Base-by-base conservation (phyloP, 495 filamentous ascomycete genomes). In the Acidomyces sp. region DNA sequence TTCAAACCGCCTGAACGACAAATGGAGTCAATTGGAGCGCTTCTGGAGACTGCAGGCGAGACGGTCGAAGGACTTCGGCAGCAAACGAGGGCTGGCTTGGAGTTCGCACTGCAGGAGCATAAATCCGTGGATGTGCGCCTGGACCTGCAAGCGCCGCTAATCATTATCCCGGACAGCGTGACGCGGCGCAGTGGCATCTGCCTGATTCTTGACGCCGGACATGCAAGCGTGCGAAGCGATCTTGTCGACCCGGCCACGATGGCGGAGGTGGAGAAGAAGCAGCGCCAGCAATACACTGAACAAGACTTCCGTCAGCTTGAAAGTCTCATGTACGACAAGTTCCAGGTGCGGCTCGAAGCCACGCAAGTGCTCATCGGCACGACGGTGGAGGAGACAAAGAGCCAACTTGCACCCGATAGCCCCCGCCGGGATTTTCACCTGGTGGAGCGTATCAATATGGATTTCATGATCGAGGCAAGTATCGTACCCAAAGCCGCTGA, bases 51-150 rank as follows among this genome's bases (percentile, higher is more conserved):
- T 15, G 90, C 90, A 17, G 87, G 90, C 13, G 86, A 85, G 21
- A 96, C 88, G 0, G 88, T 97, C 1, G 85, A 96, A 60, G 87
- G 85, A 11, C 63, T 96, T 41, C 74, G 90, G 25, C 85, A 93
- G 59, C 90, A 97, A 62, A 97, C 92, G 2, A 72, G 90, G 55
- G 88, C 90, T 37, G 90, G 90, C 9, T 69, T 97, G 22, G 86
- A 96, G 56, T 97, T 93, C 63, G 92, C 90, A 16, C 67, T 97
- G 20, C 75, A 94, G 57, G 92, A 96, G 55, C 90, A 97, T 62
- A 96, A 95, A 68, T 96, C 90, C 11, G 75, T 97, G 42, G 92
- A 96, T 57, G 86, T 86, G 3, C 86, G 94, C 49, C 70, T 97
- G 32, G 92, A 97, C 62, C 74, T 97, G 7, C 86, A 93, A 55